Conservation (phyloP, 31 red algal genomes). For the Endocladia muricata region DNA sequence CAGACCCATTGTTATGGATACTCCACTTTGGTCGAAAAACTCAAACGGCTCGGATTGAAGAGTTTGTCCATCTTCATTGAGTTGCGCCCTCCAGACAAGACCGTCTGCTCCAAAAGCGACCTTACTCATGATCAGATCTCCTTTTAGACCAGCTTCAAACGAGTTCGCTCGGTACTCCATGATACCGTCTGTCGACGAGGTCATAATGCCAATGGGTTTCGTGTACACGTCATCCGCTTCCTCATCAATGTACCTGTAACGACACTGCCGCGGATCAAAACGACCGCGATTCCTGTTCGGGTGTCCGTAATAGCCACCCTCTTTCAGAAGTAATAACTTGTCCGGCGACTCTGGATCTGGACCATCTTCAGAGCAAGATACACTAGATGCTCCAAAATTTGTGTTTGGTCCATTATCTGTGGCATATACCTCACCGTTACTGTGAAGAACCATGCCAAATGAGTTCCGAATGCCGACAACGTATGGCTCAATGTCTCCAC, state of each 20-base stretch:
- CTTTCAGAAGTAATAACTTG: slow-evolving; percentile 38
- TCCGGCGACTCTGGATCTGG: slow-evolving; percentile 30
- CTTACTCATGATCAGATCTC: slow-evolving; percentile 48
- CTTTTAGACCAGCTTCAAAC: slow-evolving; percentile 44
- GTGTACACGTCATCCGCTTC: slow-evolving; percentile 21
- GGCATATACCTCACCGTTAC: slow-evolving; percentile 51
- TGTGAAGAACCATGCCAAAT: slow-evolving; percentile 45
- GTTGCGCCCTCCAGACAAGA: slow-evolving; percentile 10
- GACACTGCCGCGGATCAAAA: slow-evolving; percentile 57
- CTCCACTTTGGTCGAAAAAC: slow-evolving; percentile 34
- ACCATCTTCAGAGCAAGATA: slow-evolving; percentile 31
- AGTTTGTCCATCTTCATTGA: slow-evolving; percentile 8
- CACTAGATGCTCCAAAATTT: slow-evolving; percentile 39
- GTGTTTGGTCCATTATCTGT: slow-evolving; percentile 67
- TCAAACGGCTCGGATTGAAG: slow-evolving; percentile 25
- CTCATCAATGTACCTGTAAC: slow-evolving; percentile 13
- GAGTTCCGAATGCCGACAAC: slow-evolving; percentile 42
- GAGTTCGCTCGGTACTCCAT: slow-evolving; percentile 64
- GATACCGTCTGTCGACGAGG: slow-evolving; percentile 68
- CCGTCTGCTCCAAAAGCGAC: slow-evolving; percentile 34
- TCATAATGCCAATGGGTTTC: slow-evolving; percentile 28
- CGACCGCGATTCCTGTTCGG: slow-evolving; percentile 65
- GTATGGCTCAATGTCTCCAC: slow-evolving; percentile 41
- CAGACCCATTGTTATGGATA: slow-evolving; percentile 40
- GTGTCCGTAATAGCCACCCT: slow-evolving; percentile 60